Evolutionary conservation across 495 filamentous ascomycete species (phyloP), one percentile per base, ranked within the genome.

Genomic region (Trichoderma erinaceum): DNA sequence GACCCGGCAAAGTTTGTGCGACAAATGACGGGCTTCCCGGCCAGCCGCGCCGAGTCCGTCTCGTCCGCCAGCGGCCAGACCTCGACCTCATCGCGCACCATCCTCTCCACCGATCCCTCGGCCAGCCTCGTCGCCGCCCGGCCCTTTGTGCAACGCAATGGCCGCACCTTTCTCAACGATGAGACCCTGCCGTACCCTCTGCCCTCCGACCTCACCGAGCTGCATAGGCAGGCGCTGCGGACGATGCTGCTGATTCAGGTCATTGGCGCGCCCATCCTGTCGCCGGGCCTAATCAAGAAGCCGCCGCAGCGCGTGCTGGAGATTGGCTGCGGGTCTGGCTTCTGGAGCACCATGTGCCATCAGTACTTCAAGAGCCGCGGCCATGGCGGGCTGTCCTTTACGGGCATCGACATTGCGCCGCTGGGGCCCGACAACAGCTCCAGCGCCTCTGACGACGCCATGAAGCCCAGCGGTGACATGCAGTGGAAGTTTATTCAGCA

Each of bases 401-500:
- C 89, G 1, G 94, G 94, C 0, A 78, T 98, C 66, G 94, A 98
- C 76, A 85, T 97, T 44, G 88, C 90, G 29, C 87, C 90, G 3
- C 75, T 96, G 15, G 87, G 90, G 8, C 88, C 90, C 25, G 87
- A 92, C 69, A 79, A 92, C 73, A 87, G 76, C 41, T 65, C 44
- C 65, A 35, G 46, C 29, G 44, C 48, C 12, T 15, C 29, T 3
- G 48, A 64, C 12, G 56, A 61, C 23, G 73, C 66, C 64, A 66
- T 52, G 29, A 68, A 74, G 21, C 80, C 81, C 0, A 78, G 88
- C 70, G 86, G 88, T 71, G 89, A 90, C 50, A 87, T 97, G 79
- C 87, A 89, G 71, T 97, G 92, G 92, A 86, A 86, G 18, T 97
- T 96, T 72, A 87, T 95, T 63, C 92, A 91, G 76, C 92, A 96